Conservation (phyloP, 2,329 filamentous ascomycete species). For the Microascus cirrosus region DNA sequence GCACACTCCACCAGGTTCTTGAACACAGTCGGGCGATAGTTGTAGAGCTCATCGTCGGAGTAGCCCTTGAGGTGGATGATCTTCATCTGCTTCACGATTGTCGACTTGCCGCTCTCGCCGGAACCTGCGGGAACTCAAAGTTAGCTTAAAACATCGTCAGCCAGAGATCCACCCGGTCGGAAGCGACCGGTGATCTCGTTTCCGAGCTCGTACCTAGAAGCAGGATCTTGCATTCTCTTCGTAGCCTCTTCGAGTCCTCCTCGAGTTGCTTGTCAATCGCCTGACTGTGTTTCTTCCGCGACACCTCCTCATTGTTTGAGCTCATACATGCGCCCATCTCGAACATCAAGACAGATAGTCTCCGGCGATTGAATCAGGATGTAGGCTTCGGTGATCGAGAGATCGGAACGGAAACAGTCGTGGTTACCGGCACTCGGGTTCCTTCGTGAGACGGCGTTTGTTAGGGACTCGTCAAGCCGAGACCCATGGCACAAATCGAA, state of each 20-base stretch:
- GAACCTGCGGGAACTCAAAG: conserved; percentile 51
- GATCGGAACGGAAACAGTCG: neutral
- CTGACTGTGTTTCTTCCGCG: conserved; percentile 93
- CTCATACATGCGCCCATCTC: conserved; percentile 93
- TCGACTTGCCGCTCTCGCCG: conserved; percentile 97
- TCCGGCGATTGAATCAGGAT: neutral
- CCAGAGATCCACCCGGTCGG: neutral
- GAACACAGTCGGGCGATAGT: conserved; percentile 94
- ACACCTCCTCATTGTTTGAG: conserved; percentile 71
- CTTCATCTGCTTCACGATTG: conserved; percentile 99
- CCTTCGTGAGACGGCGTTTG: neutral
- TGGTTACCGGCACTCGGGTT: neutral
- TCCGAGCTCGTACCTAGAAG: conserved; percentile 63
- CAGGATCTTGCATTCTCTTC: conserved; percentile 97
- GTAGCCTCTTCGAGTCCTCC: conserved; percentile 84
- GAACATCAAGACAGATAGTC: conserved; percentile 9
- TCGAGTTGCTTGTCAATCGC: conserved; percentile 89
- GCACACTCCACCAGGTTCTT: conserved; percentile 97
- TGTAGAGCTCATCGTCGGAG: conserved; percentile 81
- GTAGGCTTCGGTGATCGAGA: neutral
- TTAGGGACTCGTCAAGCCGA: neutral
- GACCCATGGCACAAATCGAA: neutral
- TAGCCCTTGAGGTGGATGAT: conserved; percentile 99
- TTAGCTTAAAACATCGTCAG: neutral
- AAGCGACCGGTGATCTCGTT: neutral